Evolutionary conservation across 2,329 filamentous ascomycete genomes (phyloP).

Genomic region (Pezicula rhizophila): DNA sequence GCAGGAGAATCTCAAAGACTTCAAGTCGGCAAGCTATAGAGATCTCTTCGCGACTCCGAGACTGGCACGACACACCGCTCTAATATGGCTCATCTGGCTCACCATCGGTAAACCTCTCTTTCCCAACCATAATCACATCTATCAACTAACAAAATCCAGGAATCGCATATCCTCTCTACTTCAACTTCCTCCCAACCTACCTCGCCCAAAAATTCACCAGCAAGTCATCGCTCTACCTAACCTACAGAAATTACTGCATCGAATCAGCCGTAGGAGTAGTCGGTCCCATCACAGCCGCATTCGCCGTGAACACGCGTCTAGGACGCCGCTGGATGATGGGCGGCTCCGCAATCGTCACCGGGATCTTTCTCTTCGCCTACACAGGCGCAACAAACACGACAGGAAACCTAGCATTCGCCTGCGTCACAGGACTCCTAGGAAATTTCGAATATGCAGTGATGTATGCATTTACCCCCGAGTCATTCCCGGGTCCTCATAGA

Average conservation of each 20-base stretch:
- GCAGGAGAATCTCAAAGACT: slow-evolving; percentile 3
- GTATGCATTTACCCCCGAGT: slow-evolving; percentile 48
- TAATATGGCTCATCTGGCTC: slow-evolving; percentile 8
- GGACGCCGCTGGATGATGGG: slow-evolving; percentile 9
- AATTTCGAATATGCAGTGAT: slow-evolving; percentile 26
- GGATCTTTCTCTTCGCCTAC: slow-evolving; percentile 17
- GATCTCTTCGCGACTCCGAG: slow-evolving; percentile 4
- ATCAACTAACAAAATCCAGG: neutral
- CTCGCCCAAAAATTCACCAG: slow-evolving; percentile 6
- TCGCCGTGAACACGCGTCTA: slow-evolving; percentile 6
- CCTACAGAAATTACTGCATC: slow-evolving; percentile 7
- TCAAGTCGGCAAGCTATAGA: slow-evolving; percentile 8
- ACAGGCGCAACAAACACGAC: slow-evolving; percentile 13
- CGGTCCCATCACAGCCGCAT: slow-evolving; percentile 4
- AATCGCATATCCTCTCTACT: slow-evolving; percentile 10
- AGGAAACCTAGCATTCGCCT: slow-evolving; percentile 20
- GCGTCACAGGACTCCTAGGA: slow-evolving; percentile 14
- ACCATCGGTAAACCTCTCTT: slow-evolving; percentile 3
- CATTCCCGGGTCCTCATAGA: slow-evolving; percentile 48
- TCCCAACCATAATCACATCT: neutral
- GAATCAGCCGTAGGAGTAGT: slow-evolving; percentile 4
- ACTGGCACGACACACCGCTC: slow-evolving; percentile 1
- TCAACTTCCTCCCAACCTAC: slow-evolving; percentile 8
- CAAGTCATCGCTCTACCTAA: slow-evolving; percentile 2
- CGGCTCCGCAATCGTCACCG: slow-evolving; percentile 10